Base-by-base conservation (phyloP, 1,284 basidiomycete genomes). In the Austropuccinia psidii region DNA sequence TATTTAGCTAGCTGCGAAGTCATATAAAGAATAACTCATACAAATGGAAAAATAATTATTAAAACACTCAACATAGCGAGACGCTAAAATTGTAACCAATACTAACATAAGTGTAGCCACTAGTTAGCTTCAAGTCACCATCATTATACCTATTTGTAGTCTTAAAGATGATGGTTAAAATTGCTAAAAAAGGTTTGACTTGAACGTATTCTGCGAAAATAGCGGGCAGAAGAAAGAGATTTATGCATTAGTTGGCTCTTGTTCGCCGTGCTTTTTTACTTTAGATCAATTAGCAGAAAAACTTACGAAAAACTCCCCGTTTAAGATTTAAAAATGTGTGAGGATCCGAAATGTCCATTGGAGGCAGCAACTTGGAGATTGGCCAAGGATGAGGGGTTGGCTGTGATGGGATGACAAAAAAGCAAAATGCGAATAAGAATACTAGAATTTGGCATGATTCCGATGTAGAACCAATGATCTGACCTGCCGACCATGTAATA, bases 251-350 rank as follows among this genome's bases (percentile, higher is more conserved):
- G 27, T 49, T 49, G n/a, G 47, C 27, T 49, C 47, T 11, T 45
- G 43, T 11, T n/a, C n/a, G 47, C 47, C n/a, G 47, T 45, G n/a
- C 13, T 49, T 24, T 49, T 49, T 24, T 5, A 4, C 13, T 49
- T n/a, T 52, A 9, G n/a, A 69, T 58, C 19, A 19, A 57, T 13
- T 24, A 31, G 31, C n/a, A 37, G 49, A 17, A 58, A n/a, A 11
- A 86, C 88, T 77, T 77, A 96, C 93, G 95, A 57, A 98, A 83
- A 33, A 98, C 93, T 5, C 95, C 95, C 24, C 95, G 86, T 81
- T 98, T 98, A 55, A 98, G 84, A 76, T 91, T 93, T 0, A 98
- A 84, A 79, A 97, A 93, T 1, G 90, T 93, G 81, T 95, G 90
- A 0, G 95, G 80, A 70, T 80, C 79, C 31, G 78, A 78, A 13